Percentiles rank a stretch among this genome's conserved stretches.
phyloP scores from a whole-genome alignment of 768 basidiomycete genomes.

The Mycena galericulata region DNA sequence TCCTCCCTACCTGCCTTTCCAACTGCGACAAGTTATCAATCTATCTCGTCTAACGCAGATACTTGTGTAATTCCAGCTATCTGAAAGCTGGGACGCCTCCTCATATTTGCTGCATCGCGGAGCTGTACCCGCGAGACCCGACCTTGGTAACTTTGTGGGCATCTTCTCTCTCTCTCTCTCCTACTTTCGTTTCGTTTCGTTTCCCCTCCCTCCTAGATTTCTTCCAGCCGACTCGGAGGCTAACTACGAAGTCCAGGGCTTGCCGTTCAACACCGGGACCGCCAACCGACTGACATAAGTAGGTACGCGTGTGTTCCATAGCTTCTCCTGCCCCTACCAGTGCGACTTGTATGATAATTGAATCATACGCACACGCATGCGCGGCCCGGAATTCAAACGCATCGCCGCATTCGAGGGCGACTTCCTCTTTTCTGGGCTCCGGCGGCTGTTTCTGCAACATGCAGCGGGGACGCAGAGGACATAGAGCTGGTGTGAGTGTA shows the following conservation, averaged over 20 bases:
- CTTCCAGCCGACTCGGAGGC: too few relatives aligned
- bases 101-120: not conserved
- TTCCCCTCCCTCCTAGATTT: too few relatives aligned
- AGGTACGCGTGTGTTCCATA: too few relatives aligned
- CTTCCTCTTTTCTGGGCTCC: not conserved
- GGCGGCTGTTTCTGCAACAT: not conserved
- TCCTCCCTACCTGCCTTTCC: too few relatives aligned
- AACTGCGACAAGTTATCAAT: too few relatives aligned
- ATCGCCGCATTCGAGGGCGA: not conserved
- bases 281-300: too few relatives aligned
- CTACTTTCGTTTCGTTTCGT: too few relatives aligned
- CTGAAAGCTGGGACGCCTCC: not conserved
- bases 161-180: too few relatives aligned
- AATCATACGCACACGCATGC: not conserved
- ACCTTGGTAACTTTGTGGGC: not conserved
- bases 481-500: not conserved
- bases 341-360: too few relatives aligned
- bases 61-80: not conserved
- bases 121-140: slow-evolving; percentile 11
- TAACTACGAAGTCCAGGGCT: too few relatives aligned
- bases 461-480: not conserved
- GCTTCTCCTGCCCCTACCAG: too few relatives aligned
- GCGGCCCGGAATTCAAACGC: not conserved
- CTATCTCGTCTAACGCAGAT: not conserved
- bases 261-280: too few relatives aligned